Evolutionary conservation across 176 grass and related monocot species (phyloP).

Genomic region (Tillandsia fasciculata): DNA sequence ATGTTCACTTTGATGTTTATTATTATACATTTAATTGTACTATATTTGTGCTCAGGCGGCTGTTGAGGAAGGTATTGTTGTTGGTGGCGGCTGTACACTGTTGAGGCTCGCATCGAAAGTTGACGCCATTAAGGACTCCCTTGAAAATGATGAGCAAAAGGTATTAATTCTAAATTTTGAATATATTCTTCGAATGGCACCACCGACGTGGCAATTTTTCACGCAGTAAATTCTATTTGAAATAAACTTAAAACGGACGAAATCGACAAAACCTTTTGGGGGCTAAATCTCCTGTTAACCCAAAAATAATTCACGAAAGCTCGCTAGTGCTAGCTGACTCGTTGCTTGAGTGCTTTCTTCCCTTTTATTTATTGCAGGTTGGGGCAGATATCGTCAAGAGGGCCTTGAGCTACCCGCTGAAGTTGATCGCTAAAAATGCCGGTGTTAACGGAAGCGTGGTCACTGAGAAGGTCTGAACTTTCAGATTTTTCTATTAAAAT

Average conservation of each 20-base stretch:
- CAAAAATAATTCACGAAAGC: too few relatives aligned
- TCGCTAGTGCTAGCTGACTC: too few relatives aligned
- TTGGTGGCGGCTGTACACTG: constrained; percentile 92
- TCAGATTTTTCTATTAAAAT: background rate
- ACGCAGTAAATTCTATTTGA: too few relatives aligned
- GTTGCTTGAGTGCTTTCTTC: too few relatives aligned
- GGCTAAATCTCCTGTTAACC: too few relatives aligned
- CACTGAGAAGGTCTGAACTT: constrained; percentile 56
- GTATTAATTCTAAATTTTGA: constrained; percentile 16
- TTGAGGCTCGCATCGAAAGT: constrained; percentile 81
- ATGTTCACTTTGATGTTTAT: background rate
- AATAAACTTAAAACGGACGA: too few relatives aligned
- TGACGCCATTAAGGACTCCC: constrained; percentile 81
- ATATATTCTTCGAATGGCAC: background rate
- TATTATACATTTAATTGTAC: background rate
- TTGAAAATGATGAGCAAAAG: constrained; percentile 98
- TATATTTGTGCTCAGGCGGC: constrained; percentile 53
- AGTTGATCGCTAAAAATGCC: constrained; percentile 94
- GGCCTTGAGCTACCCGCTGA: constrained; percentile 87
- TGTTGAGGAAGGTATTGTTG: constrained; percentile 97
- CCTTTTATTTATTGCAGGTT: constrained; percentile 35
- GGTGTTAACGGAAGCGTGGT: constrained; percentile 97
- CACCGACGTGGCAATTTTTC: too few relatives aligned
- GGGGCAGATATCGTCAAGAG: constrained; percentile 91
- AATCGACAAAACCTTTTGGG: too few relatives aligned